Percentiles rank a stretch among this genome's conserved stretches.
These are phyloP conservation scores for Penicillium sp. DNA, from an alignment of 2,329 filamentous ascomycete species.

Conservation along the genomic window DNA sequence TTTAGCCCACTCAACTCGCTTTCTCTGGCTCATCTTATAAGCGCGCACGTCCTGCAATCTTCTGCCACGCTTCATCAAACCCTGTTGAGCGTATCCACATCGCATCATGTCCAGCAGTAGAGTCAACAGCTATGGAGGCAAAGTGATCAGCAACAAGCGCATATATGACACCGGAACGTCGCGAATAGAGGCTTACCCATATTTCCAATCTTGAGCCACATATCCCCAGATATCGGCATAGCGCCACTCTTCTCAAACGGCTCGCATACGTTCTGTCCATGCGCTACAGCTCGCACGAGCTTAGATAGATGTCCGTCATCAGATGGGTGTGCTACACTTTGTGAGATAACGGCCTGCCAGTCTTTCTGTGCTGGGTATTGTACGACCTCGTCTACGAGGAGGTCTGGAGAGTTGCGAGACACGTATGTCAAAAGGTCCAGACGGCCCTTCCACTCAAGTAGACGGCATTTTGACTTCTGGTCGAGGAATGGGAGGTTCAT, in stretches of 20 bases:
- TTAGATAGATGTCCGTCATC: slow-evolving; percentile 87
- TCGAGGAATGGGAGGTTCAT: slow-evolving; percentile 61
- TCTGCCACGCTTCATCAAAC: slow-evolving; percentile 45
- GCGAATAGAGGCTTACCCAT: slow-evolving; percentile 36
- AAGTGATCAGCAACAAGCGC: slow-evolving; percentile 1
- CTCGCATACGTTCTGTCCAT: slow-evolving; percentile 58
- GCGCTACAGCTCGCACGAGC: slow-evolving; percentile 66
- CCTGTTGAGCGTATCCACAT: slow-evolving; percentile 44
- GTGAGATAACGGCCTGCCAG: slow-evolving; percentile 49
- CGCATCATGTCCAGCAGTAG: slow-evolving; percentile 26
- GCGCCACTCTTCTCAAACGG: slow-evolving; percentile 32
- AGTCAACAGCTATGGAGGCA: slow-evolving; percentile 34
- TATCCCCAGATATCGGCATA: slow-evolving; percentile 40
- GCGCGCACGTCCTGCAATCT: slow-evolving; percentile 21
- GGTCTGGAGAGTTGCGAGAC: slow-evolving; percentile 62
- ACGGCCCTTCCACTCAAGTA: slow-evolving; percentile 81
- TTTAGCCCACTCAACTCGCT: neutral
- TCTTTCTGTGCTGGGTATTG: slow-evolving; percentile 58
- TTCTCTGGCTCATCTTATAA: slow-evolving; percentile 8
- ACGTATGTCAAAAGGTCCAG: slow-evolving; percentile 73
- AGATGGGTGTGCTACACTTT: slow-evolving; percentile 44
- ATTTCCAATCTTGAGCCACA: slow-evolving; percentile 48
- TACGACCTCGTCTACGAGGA: slow-evolving; percentile 60
- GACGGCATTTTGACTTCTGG: slow-evolving; percentile 63
- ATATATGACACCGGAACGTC: neutral